Conservation (phyloP, 495 filamentous ascomycete species). For the Patellaria atrata region DNA sequence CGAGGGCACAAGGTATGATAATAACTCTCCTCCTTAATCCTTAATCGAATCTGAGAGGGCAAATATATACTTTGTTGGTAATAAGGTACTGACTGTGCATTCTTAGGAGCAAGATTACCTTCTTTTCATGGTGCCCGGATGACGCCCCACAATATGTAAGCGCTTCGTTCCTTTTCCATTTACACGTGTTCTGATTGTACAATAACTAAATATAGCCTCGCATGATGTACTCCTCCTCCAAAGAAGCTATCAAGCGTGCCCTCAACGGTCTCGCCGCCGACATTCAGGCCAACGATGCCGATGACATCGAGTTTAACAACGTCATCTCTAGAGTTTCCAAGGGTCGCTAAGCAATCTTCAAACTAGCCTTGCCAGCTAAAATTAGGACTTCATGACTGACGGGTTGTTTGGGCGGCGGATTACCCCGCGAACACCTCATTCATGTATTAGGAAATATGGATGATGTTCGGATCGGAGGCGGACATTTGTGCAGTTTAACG, state of each 20-base stretch:
- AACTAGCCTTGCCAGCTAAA: too few species aligned
- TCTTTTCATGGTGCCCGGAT: slow-evolving; percentile 86
- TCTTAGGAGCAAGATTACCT: slow-evolving; percentile 75
- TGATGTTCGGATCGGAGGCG: too few species aligned
- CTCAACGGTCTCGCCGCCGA: slow-evolving; percentile 66
- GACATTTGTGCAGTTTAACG: too few species aligned
- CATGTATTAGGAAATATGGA: too few species aligned
- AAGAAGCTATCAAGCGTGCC: slow-evolving; percentile 77
- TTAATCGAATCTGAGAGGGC: neutral
- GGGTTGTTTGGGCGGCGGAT: too few species aligned
- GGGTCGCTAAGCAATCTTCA: slow-evolving; percentile 32
- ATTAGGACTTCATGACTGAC: too few species aligned
- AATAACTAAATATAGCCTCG: slow-evolving; percentile 41
- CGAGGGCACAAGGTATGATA: slow-evolving; percentile 44
- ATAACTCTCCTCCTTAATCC: too few species aligned
- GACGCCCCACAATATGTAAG: slow-evolving; percentile 68
- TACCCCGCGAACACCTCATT: too few species aligned
- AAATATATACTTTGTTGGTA: too few species aligned
- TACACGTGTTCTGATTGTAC: slow-evolving; percentile 7
- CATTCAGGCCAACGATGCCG: slow-evolving; percentile 83
- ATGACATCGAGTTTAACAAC: slow-evolving; percentile 75
- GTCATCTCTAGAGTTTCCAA: slow-evolving; percentile 71
- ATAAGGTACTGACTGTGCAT: too few species aligned
- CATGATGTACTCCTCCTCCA: slow-evolving; percentile 96
- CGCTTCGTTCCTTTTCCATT: slow-evolving; percentile 10